Percentiles rank a stretch among this genome's conserved stretches.
Conservation (phyloP, 140 eudicot genomes). For the Anethum foeniculum region DNA sequence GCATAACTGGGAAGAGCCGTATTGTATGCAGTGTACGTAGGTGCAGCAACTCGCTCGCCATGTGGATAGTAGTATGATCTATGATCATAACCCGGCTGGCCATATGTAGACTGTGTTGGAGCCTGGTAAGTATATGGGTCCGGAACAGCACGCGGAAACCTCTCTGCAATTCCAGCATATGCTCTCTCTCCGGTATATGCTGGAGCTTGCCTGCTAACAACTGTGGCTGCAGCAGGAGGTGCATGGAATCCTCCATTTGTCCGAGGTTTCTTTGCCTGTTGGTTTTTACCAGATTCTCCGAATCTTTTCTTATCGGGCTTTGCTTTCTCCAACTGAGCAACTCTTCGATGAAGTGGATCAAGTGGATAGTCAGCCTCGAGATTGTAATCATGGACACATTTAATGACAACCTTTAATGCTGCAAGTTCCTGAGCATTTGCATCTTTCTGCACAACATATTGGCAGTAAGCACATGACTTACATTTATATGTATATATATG, state of each 20-base stretch:
- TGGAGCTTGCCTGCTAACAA: slow-evolving; percentile 28
- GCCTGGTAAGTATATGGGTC: slow-evolving; percentile 27
- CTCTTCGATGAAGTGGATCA: slow-evolving; percentile 41
- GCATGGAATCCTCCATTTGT: slow-evolving; percentile 25
- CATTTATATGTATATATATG: not conserved
- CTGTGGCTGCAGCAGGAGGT: slow-evolving; percentile 8
- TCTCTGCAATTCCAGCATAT: slow-evolving; percentile 22
- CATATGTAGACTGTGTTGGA: slow-evolving; percentile 25
- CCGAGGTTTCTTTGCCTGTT: slow-evolving; percentile 29
- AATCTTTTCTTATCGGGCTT: slow-evolving; percentile 29
- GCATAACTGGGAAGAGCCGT: slow-evolving; percentile 27
- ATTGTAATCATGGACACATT: slow-evolving; percentile 38
- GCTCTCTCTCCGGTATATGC: slow-evolving; percentile 24
- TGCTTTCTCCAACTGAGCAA: slow-evolving; percentile 37
- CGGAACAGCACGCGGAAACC: slow-evolving; percentile 25
- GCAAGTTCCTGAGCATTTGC: slow-evolving; percentile 41
- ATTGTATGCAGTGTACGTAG: slow-evolving; percentile 21
- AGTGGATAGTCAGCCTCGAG: slow-evolving; percentile 49
- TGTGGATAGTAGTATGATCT: slow-evolving; percentile 36
- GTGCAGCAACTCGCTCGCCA: slow-evolving; percentile 18
- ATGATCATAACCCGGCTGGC: slow-evolving; percentile 29
- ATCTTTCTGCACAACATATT: slow-evolving; percentile 26
- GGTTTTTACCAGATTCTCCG: slow-evolving; percentile 20
- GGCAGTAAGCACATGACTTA: slow-evolving; percentile 3
- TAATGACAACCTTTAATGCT: slow-evolving; percentile 34